Evolutionary conservation across 2,329 filamentous ascomycete genomes (phyloP), one percentile per base, ranked within the genome.

Genomic region (Penicillium aurantiogriseum): DNA sequence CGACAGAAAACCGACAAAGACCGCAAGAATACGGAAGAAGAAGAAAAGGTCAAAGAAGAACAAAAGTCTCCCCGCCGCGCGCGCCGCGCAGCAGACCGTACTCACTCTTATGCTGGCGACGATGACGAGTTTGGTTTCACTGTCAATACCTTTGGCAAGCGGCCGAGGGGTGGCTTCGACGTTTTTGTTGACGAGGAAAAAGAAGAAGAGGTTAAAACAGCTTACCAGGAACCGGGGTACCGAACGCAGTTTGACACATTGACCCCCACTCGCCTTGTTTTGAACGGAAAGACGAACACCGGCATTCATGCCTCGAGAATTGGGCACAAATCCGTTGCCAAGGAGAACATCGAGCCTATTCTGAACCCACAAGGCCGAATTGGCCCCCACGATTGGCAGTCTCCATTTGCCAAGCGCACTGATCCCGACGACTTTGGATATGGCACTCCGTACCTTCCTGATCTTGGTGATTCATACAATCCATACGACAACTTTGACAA

Each of bases 311-410:
- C 51, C 21, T 54, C 59, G 19, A 58, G 45, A 33, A n/a, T 54
- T 33, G 50, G 60, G 27, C 59, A 56, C 42, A 35, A 51, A 33
- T 31, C 61, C 8, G 40, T 57, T 17, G 69, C 62, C n/a, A 75
- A 76, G 50, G 74, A 76, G 56, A 76, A 76, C 51, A 68, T 76
- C n/a, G 74, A 75, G 40, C 74, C 73, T 5, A 63, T 69, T 45
- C 43, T 72, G 42, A 62, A 69, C 48, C 36, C 56, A 19, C 63
- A 66, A 13, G 66, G 63, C 40, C 65, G 63, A 45, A 61, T 70
- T 29, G 69, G 71, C 23, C 43, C 63, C 43, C 58, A 62, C n/a
- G 60, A 51, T 33, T 72, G 68, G 67, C 46, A 65, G 23, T 68
- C 70, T 15, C 68, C 67, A 36, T 60, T 65, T 21, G 38, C 60